Evolutionary conservation across 23 red algal species (phyloP), one percentile per base, ranked within the genome.

Genomic region (Pyropia haitanensis): DNA sequence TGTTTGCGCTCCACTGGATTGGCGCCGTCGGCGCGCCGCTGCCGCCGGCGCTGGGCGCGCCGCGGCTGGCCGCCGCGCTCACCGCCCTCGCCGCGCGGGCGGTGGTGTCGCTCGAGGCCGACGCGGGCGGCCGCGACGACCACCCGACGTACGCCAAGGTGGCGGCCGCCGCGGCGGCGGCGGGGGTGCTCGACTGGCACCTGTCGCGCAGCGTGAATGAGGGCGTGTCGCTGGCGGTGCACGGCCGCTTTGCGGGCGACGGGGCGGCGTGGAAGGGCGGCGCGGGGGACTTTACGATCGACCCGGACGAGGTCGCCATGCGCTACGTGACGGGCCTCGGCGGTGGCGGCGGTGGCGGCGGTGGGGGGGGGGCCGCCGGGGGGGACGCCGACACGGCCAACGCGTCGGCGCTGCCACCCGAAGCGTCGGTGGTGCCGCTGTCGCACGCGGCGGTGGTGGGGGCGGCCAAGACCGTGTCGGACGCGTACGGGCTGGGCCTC

Each of bases 1-100:
- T 94, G 49, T 80, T 78, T 56, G 88, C 88, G 24, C 54, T 94
- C 18, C 59, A 66, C 58, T 94, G 88, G 88, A 77, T 80, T 53
- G 80, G 75, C 48, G 79, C 78, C 30, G 53, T 94, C 49, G 88
- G 76, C 58, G 88, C 88, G 18, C 88, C 88, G 14, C 65, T 94
- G 22, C 72, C 81, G 51, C 80, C 71, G 13, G 23, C 30, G 10
- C 50, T 86, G n/a, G 70, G 56, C 10, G 21, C 51, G 46, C 68
- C 81, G 14, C 56, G 64, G 61, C 72, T 85, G 66, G 57, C 67
- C n/a, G 63, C 58, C 26, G 84, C 73, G 14, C 19, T 89, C 9
- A 24, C 16, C 24, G 22, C 27, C 12, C 56, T 65, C 19, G 68
- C 71, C 19, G 84, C 84, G 17, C 69, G 60, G 62, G 50, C 74